These are phyloP conservation scores for Penicillium silybi DNA, from an alignment of 495 filamentous ascomycete species.

Conservation along the genomic window DNA sequence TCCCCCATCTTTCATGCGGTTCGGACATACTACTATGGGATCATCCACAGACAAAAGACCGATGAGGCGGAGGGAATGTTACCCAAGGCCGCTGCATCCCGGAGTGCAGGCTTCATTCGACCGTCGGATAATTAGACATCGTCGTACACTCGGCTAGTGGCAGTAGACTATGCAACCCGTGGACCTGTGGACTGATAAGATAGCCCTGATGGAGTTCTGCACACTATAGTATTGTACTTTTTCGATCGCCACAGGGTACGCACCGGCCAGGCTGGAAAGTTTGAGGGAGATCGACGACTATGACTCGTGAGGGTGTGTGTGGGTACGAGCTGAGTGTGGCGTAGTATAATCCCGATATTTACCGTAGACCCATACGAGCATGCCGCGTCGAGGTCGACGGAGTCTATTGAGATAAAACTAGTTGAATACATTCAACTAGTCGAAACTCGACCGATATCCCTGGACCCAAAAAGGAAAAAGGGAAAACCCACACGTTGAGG, in stretches of 20 bases:
- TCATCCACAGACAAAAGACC: not conserved
- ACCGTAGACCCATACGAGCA: too few species aligned
- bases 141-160: constrained; percentile 19
- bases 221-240: constrained; percentile 1
- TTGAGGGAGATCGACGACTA: constrained; percentile 5
- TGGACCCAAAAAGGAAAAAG: not conserved
- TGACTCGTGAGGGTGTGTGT: not conserved
- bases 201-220: constrained; percentile 10
- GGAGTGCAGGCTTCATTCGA: not conserved
- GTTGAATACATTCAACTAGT: too few species aligned
- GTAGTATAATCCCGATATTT: too few species aligned
- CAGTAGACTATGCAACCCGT: constrained; percentile 9
- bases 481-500: not conserved
- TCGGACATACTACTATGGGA: constrained; percentile 17
- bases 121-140: constrained; percentile 15
- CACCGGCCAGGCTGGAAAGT: constrained; percentile 7
- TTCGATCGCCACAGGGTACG: constrained; percentile 17
- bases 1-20: constrained; percentile 6
- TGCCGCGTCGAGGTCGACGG: too few species aligned
- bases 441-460: too few species aligned
- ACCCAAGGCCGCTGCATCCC: constrained; percentile 11
- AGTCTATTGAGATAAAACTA: too few species aligned
- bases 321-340: too few species aligned
- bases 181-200: too few species aligned
- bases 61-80: constrained; percentile 7